These are phyloP conservation scores for Pneumocystis oryctolagi DNA, from an alignment of 1,139 yeast genomes.

Conservation along the genomic window DNA sequence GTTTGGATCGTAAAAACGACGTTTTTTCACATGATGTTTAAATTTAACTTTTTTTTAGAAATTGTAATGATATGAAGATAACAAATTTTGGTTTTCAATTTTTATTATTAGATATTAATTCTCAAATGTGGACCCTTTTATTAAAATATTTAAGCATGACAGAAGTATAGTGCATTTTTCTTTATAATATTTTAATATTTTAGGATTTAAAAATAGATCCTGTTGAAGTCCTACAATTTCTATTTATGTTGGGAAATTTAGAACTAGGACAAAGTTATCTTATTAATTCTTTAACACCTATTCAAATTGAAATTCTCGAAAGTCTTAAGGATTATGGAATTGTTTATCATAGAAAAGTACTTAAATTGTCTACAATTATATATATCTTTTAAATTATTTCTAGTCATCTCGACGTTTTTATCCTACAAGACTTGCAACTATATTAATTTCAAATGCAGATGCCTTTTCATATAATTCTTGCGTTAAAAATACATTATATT, in stretches of 20 bases:
- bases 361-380: background rate
- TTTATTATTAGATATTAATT: conserved; percentile 75
- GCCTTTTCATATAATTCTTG: conserved; percentile 21
- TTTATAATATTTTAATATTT: background rate
- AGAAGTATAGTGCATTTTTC: conserved; percentile 25
- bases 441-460: conserved; percentile 71
- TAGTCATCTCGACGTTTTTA: conserved; percentile 48
- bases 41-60: conserved; percentile 13
- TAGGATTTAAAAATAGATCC: conserved; percentile 73
- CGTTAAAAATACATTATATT: conserved; percentile 17
- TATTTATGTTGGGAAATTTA: conserved; percentile 81
- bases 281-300: conserved; percentile 52
- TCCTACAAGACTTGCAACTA: conserved; percentile 83
- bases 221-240: conserved; percentile 84
- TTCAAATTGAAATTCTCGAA: conserved; percentile 74
- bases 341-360: conserved; percentile 51
- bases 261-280: conserved; percentile 83
- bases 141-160: conserved; percentile 77
- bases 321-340: conserved; percentile 86
- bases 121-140: conserved; percentile 87
- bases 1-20: conserved; percentile 39
- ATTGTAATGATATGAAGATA: conserved; percentile 43
- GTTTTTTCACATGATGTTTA: conserved; percentile 11
- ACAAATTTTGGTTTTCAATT: conserved; percentile 92
- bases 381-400: background rate